Evolutionary conservation across 1,284 basidiomycete genomes (phyloP).

Genomic region (Trichosporon faecale): DNA sequence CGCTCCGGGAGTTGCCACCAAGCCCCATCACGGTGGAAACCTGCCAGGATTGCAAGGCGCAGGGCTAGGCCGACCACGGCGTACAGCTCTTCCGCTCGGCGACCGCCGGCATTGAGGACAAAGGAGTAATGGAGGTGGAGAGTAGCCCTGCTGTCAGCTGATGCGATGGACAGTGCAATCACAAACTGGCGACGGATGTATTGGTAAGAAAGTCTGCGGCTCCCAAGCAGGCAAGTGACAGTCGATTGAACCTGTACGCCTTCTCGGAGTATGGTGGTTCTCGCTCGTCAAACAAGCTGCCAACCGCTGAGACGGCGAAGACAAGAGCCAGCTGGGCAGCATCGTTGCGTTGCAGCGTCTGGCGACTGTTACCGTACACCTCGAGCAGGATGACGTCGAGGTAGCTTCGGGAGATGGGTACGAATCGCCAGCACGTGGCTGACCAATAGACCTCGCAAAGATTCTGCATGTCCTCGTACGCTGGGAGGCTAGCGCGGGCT

Average conservation of each 20-base stretch:
- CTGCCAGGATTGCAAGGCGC: background rate
- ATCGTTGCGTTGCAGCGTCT: constrained; percentile 4
- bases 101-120: background rate
- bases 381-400: background rate
- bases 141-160: background rate
- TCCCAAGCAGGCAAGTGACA: background rate
- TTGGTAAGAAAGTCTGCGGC: background rate
- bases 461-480: constrained; percentile 2
- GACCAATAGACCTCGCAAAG: constrained; percentile 4
- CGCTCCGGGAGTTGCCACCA: constrained; percentile 8
- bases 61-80: background rate
- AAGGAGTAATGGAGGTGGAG: constrained; percentile 4
- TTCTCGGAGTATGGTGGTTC: background rate
- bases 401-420: constrained; percentile 3
- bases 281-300: background rate
- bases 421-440: background rate
- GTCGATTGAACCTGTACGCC: constrained; percentile 1
- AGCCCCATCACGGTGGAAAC: background rate
- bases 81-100: background rate
- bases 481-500: background rate
- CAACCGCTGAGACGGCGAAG: background rate
- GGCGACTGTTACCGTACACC: constrained; percentile 3
- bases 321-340: constrained; percentile 2
- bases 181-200: background rate
- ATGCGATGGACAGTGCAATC: background rate